Conservation (phyloP, 2,329 filamentous ascomycete species). For the Lasiodiplodia sp. region DNA sequence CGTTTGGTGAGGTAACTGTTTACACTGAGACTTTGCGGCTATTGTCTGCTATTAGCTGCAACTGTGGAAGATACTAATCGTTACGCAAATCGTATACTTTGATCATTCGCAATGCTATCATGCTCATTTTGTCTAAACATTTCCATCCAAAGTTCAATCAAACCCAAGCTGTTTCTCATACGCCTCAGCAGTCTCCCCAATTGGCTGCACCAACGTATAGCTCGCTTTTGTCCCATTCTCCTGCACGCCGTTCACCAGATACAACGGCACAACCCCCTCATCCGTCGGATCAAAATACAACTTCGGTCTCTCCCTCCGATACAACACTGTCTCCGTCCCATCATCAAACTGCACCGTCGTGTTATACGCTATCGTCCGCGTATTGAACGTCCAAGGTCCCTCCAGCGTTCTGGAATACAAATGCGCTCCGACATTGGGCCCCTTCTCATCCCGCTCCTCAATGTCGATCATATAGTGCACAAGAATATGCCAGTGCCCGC, state of each 20-base stretch:
- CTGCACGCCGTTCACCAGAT: constrained; percentile 58
- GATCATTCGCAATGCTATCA: too few relatives aligned
- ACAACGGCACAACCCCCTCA: constrained; percentile 55
- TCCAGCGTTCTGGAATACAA: constrained; percentile 40
- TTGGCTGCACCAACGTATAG: constrained; percentile 54
- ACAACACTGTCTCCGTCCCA: constrained; percentile 49
- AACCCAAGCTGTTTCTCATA: neutral
- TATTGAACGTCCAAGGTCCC: constrained; percentile 45
- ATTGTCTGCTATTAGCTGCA: too few relatives aligned
- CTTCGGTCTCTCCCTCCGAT: constrained; percentile 58
- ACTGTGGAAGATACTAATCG: too few relatives aligned
- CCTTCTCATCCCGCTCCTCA: constrained; percentile 38
- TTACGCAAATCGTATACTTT: too few relatives aligned
- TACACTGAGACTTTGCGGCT: too few relatives aligned
- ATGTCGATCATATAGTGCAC: constrained; percentile 46
- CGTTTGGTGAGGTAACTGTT: too few relatives aligned
- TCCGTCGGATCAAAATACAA: constrained; percentile 57
- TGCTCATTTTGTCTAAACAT: too few relatives aligned
- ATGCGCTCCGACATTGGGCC: constrained; percentile 45
- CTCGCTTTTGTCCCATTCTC: constrained; percentile 45
- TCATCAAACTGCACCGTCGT: constrained; percentile 48
- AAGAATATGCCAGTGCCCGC: constrained; percentile 46
- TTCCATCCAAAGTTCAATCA: neutral
- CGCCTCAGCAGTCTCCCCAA: constrained; percentile 37
- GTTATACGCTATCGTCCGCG: constrained; percentile 39